Evolutionary conservation across 2,329 filamentous ascomycete genomes (phyloP), one percentile per base, ranked within the genome.

Genomic region (Colletotrichum magnum): DNA sequence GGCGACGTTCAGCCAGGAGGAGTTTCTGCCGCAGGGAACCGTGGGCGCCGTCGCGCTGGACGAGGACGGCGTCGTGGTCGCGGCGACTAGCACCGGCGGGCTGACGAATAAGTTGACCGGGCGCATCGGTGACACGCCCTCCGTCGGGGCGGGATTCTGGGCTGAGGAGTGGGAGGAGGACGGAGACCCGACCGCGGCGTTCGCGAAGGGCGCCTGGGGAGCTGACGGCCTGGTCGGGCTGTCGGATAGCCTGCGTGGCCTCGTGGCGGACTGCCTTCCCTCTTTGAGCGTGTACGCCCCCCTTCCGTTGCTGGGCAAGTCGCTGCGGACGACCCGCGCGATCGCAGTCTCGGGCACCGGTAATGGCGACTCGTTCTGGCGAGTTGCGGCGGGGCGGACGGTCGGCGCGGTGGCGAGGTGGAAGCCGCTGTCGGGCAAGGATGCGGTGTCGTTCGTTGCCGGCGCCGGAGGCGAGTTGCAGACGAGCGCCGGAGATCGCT

Each of bases 61-160:
- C 78, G 83, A 83, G n/a, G 87, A 90, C 48, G 94, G 94, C 0
- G 89, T 92, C 4, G 79, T 97, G 3, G 94, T 93, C 73, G 84
- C 78, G n/a, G 89, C 88, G 1, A 91, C 89, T 3, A 90, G 87
- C 75, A 91, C 89, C 0, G 94, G 94, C 5, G 94, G 94, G 0
- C 78, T 97, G 79, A 97, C 94, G 24, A 97, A 97, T 78, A 97
- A 97, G 82, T 81, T 95, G 63, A 93, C 93, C 0, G 94, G 94
- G 0, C 85, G 94, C 21, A 91, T 97, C 71, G 94, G 94, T 0
- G 94, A 97, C 77, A 97, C 94, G 12, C 94, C 94, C 0, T 92
- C 92, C 0, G 83, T 94, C 0, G 94, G 94, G 0, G 92, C 94
- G 1, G 94, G 94, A 0, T 97, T 94, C 79, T 97, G 94, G 94